Evolutionary conservation across 345 rosid genomes (phyloP).

Genomic region (Litchi chinensis): DNA sequence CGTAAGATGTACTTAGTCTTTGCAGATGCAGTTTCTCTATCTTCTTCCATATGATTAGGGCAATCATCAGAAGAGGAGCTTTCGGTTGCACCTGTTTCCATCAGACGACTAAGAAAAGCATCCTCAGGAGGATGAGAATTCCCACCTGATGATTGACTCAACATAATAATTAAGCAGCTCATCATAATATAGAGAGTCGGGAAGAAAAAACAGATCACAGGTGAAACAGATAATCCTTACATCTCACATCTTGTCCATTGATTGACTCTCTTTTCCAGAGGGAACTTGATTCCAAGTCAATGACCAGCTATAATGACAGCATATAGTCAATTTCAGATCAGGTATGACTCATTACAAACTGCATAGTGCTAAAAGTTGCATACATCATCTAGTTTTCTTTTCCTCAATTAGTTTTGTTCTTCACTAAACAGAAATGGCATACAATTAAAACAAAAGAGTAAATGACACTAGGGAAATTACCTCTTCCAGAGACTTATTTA

Average conservation of each 20-base stretch:
- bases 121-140: slow-evolving; percentile 46
- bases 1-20: slow-evolving; percentile 46
- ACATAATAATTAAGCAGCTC: slow-evolving; percentile 9
- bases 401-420: background rate
- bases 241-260: slow-evolving; percentile 33
- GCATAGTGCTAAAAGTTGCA: slow-evolving; percentile 11
- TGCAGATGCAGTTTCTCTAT: slow-evolving; percentile 36
- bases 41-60: slow-evolving; percentile 48
- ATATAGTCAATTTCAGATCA: slow-evolving; percentile 27
- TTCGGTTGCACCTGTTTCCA: slow-evolving; percentile 89
- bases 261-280: slow-evolving; percentile 45
- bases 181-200: background rate
- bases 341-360: slow-evolving; percentile 7
- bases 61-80: slow-evolving; percentile 56
- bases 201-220: background rate
- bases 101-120: slow-evolving; percentile 68
- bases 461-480: slow-evolving; percentile 41
- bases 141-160: slow-evolving; percentile 50
- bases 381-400: background rate
- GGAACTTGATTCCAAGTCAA: slow-evolving; percentile 64
- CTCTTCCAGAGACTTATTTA: slow-evolving; percentile 70
- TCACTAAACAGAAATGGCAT: background rate
- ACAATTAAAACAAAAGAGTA: background rate
- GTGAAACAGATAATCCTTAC: slow-evolving; percentile 22
- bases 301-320: slow-evolving; percentile 54